Evolutionary conservation across 805 yeast species (phyloP), one percentile per base, ranked within the genome.

Genomic region (Wickerhamiella dianesei): DNA sequence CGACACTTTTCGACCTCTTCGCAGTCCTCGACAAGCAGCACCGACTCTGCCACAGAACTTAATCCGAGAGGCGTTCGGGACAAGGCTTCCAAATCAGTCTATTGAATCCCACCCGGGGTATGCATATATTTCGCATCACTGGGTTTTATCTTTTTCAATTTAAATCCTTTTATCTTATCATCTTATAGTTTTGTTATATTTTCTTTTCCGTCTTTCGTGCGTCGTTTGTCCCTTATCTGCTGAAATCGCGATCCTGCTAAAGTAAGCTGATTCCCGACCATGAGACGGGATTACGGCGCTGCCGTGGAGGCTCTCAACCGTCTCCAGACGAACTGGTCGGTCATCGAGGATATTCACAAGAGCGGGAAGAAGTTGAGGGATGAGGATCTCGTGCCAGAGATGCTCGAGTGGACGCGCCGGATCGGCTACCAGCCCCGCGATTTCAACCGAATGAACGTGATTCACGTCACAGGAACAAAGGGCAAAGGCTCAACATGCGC

Each of bases 401-500:
- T 92, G 82, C 63, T 73, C 25, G 92, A 82, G 58, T 83, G 87
- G 86, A 68, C 78, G 3, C 67, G 82, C 46, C 67, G 89, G 50
- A 71, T 78, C 9, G 94, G 89, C 0, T 80, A 81, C 56, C 56
- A 64, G 21, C 77, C 83, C 1, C 55, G 66, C 2, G 94, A 83
- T 52, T 77, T 85, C 59, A 76, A 88, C 64, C 71, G 64, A 50
- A 63, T 92, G 56, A 88, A 88, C 56, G 72, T 87, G 2, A 73
- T 92, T 39, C 99, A 92, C 59, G 81, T 94, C 35, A 88, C 99
- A 0, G 99, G 99, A 18, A 92, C 99, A 1, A 92, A 92, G 62
- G 99, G 99, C 13, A 92, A 92, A 66, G 99, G 99, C 1, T 87
- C 96, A 0, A 89, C 97, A 0, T 89, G 96, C 64, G 96, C 98